Conservation (phyloP, 768 basidiomycete species). For the Paxillus rubicundulus region DNA sequence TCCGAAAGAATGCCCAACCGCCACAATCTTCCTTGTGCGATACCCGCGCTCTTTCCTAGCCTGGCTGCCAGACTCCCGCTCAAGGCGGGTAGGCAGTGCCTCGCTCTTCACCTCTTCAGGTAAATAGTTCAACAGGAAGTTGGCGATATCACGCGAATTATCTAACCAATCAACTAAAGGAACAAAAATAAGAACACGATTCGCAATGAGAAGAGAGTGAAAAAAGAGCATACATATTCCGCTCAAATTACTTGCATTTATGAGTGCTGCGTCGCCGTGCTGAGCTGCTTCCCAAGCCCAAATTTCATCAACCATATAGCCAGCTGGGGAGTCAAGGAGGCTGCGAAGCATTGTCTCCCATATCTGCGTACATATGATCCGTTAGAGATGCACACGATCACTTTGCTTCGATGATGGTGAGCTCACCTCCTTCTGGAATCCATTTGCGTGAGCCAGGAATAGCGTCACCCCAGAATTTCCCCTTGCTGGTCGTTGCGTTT, state of each 20-base stretch:
- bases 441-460: slow-evolving; percentile 81
- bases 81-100: slow-evolving; percentile 51
- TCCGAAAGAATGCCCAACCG: slow-evolving; percentile 83
- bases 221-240: slow-evolving; percentile 50
- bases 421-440: slow-evolving; percentile 81
- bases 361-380: slow-evolving; percentile 43
- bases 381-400: not conserved
- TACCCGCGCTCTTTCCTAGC: slow-evolving; percentile 49
- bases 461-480: slow-evolving; percentile 53
- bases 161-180: slow-evolving; percentile 73
- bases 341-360: slow-evolving; percentile 70
- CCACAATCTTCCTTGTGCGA: slow-evolving; percentile 52
- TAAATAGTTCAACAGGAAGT: slow-evolving; percentile 69
- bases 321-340: slow-evolving; percentile 47
- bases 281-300: slow-evolving; percentile 85
- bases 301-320: slow-evolving; percentile 56
- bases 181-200: not conserved
- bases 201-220: not conserved
- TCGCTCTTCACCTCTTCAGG: slow-evolving; percentile 40
- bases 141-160: slow-evolving; percentile 71
- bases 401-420: not conserved
- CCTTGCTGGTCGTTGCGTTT: not conserved
- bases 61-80: slow-evolving; percentile 40
- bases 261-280: slow-evolving; percentile 78
- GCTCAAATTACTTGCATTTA: slow-evolving; percentile 60